Base-by-base conservation (phyloP, 73 alveolate genomes). In the Loxodes magnus region DNA sequence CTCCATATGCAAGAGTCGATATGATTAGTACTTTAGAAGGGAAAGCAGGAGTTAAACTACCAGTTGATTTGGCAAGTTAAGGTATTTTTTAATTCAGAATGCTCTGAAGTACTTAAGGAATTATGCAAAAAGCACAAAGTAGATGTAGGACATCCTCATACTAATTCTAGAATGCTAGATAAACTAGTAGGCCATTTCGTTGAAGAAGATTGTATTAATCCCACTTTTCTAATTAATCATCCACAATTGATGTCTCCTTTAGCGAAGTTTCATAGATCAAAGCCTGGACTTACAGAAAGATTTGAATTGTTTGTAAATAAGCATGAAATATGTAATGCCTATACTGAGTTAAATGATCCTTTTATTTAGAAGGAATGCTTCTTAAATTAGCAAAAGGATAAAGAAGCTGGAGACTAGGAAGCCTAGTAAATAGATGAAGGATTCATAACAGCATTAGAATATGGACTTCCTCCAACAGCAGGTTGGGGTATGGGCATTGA, bases 401-500 rank as follows among this genome's bases (percentile, higher is more conserved):
- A 77, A 71, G 96, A 82, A 6, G 73, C 59, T 6, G 98, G 98
- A 1, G 97, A 92, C 60, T 90, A 65, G 39, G 98, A 92, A 74
- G 98, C 98, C 22, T 79, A 88, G 62, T 71, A 64, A 28, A 71
- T 88, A 37, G 98, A 92, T 69, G 84, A 77, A 46, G 83, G 72
- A 74, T 92, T 92, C 67, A 78, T 85, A 43, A 85, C 74, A 20
- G 90, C 96, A 12, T 78, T 92, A 29, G 98, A 92, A 63, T 88
- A 87, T 72, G 98, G 96, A 10, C 54, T 92, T 6, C 98, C 98
- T 17, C 98, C 98, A 38, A 91, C 98, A 64, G 98, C 92, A 31
- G 98, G 98, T 34, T 88, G 94, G 96, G 97, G 97, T 31, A 54
- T 90, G 56, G 98, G 98, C 19, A 79, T 88, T 37, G 98, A 90